A percentile compares a stretch with the other conserved stretches of the same genome.
Conservation (phyloP, 768 basidiomycete species). For the Russula compacta region DNA sequence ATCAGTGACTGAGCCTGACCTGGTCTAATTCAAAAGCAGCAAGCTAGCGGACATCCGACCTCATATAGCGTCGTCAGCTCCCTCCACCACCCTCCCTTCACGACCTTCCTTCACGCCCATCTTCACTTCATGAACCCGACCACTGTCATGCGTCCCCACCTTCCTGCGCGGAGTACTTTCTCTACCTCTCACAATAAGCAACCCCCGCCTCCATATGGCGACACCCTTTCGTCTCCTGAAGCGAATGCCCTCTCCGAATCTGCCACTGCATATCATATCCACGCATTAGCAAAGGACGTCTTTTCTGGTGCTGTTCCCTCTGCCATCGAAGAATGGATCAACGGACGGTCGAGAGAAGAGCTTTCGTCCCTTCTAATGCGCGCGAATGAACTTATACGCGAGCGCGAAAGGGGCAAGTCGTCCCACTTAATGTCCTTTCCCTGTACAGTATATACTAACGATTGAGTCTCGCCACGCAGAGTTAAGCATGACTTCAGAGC, state of each 20-base stretch:
- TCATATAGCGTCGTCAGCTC: neutral
- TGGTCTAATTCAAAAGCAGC: neutral
- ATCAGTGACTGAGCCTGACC: neutral
- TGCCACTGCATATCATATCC: conserved; percentile 29
- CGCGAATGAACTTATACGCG: conserved; percentile 68
- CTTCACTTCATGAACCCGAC: neutral
- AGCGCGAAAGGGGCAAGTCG: conserved; percentile 61
- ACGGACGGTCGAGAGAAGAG: conserved; percentile 64
- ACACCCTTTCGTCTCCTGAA: neutral
- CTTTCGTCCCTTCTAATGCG: conserved; percentile 58
- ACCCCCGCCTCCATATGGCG: conserved; percentile 9
- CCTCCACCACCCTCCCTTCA: neutral
- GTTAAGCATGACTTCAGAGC: conserved; percentile 55
- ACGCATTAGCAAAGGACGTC: conserved; percentile 18
- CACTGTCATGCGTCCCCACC: neutral
- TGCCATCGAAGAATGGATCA: conserved; percentile 39
- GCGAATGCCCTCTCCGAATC: conserved; percentile 11
- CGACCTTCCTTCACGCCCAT: neutral
- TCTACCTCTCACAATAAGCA: neutral
- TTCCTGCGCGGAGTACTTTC: neutral
- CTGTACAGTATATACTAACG: conserved; percentile 2
- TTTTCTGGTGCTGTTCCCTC: conserved; percentile 15
- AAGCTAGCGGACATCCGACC: no score
- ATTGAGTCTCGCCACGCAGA: conserved; percentile 32
- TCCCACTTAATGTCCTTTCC: neutral